Percentiles rank a stretch among this genome's conserved stretches.
These are phyloP conservation scores for Cyathus striatus DNA, from an alignment of 768 basidiomycete species.

Conservation along the genomic window DNA sequence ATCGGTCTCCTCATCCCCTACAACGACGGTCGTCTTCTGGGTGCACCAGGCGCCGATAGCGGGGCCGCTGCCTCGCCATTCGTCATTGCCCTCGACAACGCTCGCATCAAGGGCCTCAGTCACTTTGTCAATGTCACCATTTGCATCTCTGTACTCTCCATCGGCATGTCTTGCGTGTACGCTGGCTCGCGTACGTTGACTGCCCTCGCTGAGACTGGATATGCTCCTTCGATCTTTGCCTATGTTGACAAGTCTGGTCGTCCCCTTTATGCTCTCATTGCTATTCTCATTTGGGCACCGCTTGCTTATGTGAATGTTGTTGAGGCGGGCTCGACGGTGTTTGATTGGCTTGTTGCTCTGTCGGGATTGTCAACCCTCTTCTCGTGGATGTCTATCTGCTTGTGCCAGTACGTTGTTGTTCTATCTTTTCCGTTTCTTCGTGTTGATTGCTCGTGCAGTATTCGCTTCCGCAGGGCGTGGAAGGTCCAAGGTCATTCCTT, in stretches of 20 bases:
- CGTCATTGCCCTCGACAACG: constrained; percentile 36
- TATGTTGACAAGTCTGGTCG: constrained; percentile 44
- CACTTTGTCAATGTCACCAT: constrained; percentile 40
- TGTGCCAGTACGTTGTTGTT: constrained; percentile 33
- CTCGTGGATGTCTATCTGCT: constrained; percentile 39
- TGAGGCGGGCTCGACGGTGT: constrained; percentile 30
- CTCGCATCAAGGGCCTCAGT: constrained; percentile 34
- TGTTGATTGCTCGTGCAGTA: constrained; percentile 15
- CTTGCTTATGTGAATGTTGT: constrained; percentile 35
- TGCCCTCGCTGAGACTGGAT: constrained; percentile 42
- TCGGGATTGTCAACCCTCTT: constrained; percentile 44
- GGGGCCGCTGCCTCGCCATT: constrained; percentile 41
- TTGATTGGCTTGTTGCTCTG: constrained; percentile 40
- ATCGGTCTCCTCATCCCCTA: constrained; percentile 36
- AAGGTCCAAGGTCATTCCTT: constrained; percentile 35
- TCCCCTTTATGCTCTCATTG: constrained; percentile 36
- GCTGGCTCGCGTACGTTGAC: constrained; percentile 40
- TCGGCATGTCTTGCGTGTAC: constrained; percentile 41
- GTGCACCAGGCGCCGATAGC: too few relatives aligned
- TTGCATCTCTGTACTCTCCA: constrained; percentile 40
- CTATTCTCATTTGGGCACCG: constrained; percentile 29
- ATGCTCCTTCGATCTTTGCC: constrained; percentile 36
- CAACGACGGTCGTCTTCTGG: constrained; percentile 28
- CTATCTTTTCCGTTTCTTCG: neutral
- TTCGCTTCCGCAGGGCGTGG: constrained; percentile 42